A percentile compares a stretch with the other conserved stretches of the same genome.
phyloP scores from a whole-genome alignment of 805 yeast species.

The Zygosaccharomyces bailii region DNA sequence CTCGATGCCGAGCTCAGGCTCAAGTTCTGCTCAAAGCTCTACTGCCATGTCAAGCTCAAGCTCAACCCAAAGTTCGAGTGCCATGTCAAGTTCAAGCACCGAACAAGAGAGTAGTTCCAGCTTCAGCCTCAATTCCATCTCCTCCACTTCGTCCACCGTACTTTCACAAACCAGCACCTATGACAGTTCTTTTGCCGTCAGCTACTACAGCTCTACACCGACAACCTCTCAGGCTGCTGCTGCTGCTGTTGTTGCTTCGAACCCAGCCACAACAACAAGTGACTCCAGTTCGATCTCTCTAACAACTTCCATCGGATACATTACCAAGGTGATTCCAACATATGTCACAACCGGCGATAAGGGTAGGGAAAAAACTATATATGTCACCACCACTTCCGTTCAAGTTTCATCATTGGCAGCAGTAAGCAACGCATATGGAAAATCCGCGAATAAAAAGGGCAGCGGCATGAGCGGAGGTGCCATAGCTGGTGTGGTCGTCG shows the following conservation, averaged over 20 bases:
- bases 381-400: slow-evolving; percentile 30
- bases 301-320: slow-evolving; percentile 21
- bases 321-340: slow-evolving; percentile 27
- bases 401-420: slow-evolving; percentile 1
- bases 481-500: slow-evolving; percentile 60
- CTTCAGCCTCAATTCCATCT: background rate
- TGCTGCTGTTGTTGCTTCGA: slow-evolving; percentile 16
- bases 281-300: slow-evolving; percentile 16
- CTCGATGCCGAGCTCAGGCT: background rate
- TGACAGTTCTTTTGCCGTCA: background rate
- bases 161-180: background rate
- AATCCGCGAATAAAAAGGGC: slow-evolving; percentile 5
- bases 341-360: slow-evolving; percentile 25
- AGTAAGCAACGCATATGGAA: slow-evolving; percentile 5
- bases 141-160: too few species aligned
- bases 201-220: slow-evolving; percentile 10
- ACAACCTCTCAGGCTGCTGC: slow-evolving; percentile 4
- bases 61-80: background rate
- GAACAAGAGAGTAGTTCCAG: too few species aligned
- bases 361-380: slow-evolving; percentile 21
- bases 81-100: background rate
- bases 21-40: background rate
- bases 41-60: background rate
- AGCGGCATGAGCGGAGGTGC: slow-evolving; percentile 42
- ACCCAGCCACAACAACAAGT: slow-evolving; percentile 21